phyloP scores from a whole-genome alignment of 108 stramenopile genomes.

The Fragilaria radians region DNA sequence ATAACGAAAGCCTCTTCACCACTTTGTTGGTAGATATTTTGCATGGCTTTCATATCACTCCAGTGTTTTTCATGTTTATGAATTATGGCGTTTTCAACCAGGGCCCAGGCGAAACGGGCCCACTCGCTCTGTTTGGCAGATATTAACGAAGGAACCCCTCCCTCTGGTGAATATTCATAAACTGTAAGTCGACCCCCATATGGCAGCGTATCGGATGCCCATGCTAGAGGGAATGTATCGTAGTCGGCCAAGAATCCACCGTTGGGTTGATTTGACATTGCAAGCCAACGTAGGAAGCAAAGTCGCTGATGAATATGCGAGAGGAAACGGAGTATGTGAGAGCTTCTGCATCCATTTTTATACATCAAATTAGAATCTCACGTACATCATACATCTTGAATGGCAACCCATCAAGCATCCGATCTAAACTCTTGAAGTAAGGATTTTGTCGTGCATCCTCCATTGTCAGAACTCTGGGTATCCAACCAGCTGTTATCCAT shows the following conservation, averaged over 20 bases:
- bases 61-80: conserved; percentile 4
- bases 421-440: conserved; percentile 2
- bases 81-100: conserved; percentile 8
- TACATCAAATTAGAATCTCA: neutral
- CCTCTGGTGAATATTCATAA: neutral
- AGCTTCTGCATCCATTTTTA: neutral
- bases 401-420: conserved; percentile 5
- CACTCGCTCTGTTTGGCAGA: conserved; percentile 6
- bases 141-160: conserved; percentile 4
- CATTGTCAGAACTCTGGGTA: conserved; percentile 9
- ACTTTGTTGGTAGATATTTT: conserved; percentile 1
- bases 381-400: conserved; percentile 8
- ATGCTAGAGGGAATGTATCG: conserved; percentile 15
- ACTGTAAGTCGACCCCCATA: conserved; percentile 5
- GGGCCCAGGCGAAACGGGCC: neutral
- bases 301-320: neutral
- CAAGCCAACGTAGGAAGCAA: conserved; percentile 15
- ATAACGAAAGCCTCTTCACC: conserved; percentile 1
- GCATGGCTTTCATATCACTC: conserved; percentile 12
- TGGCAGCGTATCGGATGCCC: neutral
- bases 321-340: neutral
- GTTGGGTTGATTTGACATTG: conserved; percentile 12
- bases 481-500: conserved; percentile 15
- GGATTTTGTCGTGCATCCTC: conserved; percentile 6
- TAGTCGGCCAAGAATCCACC: conserved; percentile 21